Evolutionary conservation across 164 flowering plant genomes (phyloP).

Genomic region (Akebia trifoliata): DNA sequence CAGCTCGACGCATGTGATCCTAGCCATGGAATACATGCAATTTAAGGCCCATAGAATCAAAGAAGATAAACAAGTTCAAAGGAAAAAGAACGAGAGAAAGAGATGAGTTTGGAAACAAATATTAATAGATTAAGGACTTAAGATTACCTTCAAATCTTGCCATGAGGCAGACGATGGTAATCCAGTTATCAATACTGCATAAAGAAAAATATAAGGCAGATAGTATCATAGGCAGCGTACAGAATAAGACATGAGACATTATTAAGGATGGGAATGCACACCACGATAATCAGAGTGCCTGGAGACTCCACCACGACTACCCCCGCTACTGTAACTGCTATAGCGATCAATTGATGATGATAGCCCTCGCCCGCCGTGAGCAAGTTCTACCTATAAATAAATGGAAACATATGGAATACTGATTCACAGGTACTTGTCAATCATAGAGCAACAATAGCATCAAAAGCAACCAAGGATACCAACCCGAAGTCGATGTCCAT

Average conservation of each 20-base stretch:
- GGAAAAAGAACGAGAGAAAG: no score
- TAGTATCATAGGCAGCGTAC: no score
- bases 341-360: conserved; percentile 66
- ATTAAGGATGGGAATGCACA: conserved; percentile 19
- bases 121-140: no score
- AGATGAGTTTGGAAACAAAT: no score
- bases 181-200: conserved; percentile 75
- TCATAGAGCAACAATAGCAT: not conserved
- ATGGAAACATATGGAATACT: not conserved
- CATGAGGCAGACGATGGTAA: conserved; percentile 97
- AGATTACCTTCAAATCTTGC: conserved; percentile 85
- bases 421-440: not conserved
- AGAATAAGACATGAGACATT: no score
- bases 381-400: conserved; percentile 75
- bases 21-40: conserved; percentile 12
- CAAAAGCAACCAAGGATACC: no score
- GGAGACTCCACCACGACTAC: conserved; percentile 68
- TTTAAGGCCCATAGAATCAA: not conserved
- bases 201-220: not conserved
- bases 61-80: no score
- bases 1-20: conserved; percentile 98
- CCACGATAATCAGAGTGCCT: conserved; percentile 89
- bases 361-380: conserved; percentile 93
- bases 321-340: conserved; percentile 47
- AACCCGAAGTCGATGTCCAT: conserved; percentile 89